phyloP scores from a whole-genome alignment of 2,329 filamentous ascomycete genomes.

The Fusarium setosum region DNA sequence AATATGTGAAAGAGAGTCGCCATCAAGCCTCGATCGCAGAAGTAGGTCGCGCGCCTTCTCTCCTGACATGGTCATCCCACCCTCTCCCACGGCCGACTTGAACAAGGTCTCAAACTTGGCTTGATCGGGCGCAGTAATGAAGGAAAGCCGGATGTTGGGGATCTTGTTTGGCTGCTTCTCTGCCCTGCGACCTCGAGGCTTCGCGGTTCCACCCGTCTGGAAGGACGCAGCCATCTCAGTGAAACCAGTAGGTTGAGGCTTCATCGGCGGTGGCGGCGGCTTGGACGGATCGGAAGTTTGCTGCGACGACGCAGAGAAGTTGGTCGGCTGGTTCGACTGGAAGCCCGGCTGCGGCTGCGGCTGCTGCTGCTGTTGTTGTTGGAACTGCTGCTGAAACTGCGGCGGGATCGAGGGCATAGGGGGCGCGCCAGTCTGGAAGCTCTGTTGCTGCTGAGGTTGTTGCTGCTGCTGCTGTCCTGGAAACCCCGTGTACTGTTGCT shows the following conservation, averaged over 20 bases:
- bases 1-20: conserved; percentile 89
- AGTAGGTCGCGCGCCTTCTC: conserved; percentile 93
- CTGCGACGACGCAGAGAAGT: conserved; percentile 62
- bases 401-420: conserved; percentile 69
- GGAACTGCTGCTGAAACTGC: conserved; percentile 70
- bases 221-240: conserved; percentile 75
- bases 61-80: conserved; percentile 86
- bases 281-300: conserved; percentile 60
- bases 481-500: conserved; percentile 77
- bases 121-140: conserved; percentile 95
- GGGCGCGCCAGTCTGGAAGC: conserved; percentile 70
- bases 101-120: conserved; percentile 98
- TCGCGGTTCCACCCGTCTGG: conserved; percentile 61
- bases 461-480: conserved; percentile 63
- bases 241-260: conserved; percentile 75
- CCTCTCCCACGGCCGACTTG: conserved; percentile 90
- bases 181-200: conserved; percentile 58
- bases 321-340: conserved; percentile 56
- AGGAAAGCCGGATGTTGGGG: conserved; percentile 92
- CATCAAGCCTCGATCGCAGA: conserved; percentile 87
- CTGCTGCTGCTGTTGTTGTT: conserved; percentile 63
- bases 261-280: conserved; percentile 69
- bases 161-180: conserved; percentile 77
- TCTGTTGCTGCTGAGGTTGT: conserved; percentile 66
- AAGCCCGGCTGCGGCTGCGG: conserved; percentile 56